Percentiles rank a stretch among this genome's conserved stretches.
These are phyloP conservation scores for Isoetes taiwanensis DNA, from an alignment of 75 land plant genomes.

Conservation along the genomic window DNA sequence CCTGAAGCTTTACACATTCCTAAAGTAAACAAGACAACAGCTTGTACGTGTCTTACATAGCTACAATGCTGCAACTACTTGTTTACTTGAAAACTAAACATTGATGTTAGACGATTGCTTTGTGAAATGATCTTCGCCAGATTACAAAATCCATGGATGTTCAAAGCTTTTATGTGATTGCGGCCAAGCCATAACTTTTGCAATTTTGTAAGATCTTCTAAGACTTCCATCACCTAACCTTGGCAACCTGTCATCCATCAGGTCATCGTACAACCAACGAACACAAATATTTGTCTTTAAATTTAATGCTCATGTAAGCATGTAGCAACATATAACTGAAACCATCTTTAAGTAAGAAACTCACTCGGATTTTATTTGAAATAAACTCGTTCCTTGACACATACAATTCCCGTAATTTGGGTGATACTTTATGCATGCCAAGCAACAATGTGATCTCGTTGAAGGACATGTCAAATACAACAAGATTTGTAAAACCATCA, in stretches of 20 bases:
- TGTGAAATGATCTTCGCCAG: constrained; percentile 76
- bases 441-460: constrained; percentile 65
- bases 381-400: constrained; percentile 94
- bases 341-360: background rate
- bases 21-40: constrained; percentile 2
- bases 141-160: constrained; percentile 74
- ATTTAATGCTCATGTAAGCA: too few species aligned
- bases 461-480: constrained; percentile 82
- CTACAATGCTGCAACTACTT: background rate
- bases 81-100: constrained; percentile 73
- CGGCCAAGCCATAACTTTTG: constrained; percentile 91
- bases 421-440: constrained; percentile 55
- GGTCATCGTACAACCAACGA: background rate
- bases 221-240: constrained; percentile 90
- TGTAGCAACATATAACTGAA: background rate
- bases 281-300: too few species aligned
- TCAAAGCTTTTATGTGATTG: constrained; percentile 61
- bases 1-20: constrained; percentile 81
- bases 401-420: constrained; percentile 64
- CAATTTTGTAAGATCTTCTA: constrained; percentile 46
- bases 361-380: constrained; percentile 78
- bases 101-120: constrained; percentile 88
- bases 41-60: background rate
- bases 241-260: too few species aligned
- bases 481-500: constrained; percentile 46